Evolutionary conservation across 495 filamentous ascomycete genomes (phyloP).

Genomic region (Glarea lozoyensis): DNA sequence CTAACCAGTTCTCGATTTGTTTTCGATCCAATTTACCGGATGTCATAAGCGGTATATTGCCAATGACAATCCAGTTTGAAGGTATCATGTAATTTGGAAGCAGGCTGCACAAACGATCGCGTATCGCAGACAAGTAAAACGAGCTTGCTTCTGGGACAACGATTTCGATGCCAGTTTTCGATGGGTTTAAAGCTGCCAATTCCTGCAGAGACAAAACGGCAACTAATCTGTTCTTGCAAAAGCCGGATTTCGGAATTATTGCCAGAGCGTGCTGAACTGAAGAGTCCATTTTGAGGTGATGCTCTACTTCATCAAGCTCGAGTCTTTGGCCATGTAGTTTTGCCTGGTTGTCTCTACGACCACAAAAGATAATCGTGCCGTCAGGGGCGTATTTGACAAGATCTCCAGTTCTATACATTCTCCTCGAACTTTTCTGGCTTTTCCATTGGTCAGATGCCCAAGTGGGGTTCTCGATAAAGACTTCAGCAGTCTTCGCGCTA

Average conservation of each 20-base stretch:
- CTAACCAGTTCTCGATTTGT: neutral
- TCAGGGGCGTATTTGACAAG: slow-evolving; percentile 4
- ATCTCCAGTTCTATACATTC: slow-evolving; percentile 47
- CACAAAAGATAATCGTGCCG: slow-evolving; percentile 25
- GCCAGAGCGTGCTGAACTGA: slow-evolving; percentile 4
- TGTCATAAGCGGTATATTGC: slow-evolving; percentile 3
- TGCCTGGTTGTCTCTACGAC: slow-evolving; percentile 22
- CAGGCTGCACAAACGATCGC: neutral
- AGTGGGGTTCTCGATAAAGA: slow-evolving; percentile 22
- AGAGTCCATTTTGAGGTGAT: neutral
- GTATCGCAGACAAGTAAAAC: neutral
- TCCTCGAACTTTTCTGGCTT: slow-evolving; percentile 31
- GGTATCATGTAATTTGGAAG: slow-evolving; percentile 24
- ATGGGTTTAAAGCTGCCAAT: neutral
- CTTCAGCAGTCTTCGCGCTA: slow-evolving; percentile 2
- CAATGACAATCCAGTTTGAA: slow-evolving; percentile 5
- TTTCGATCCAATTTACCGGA: slow-evolving; percentile 8
- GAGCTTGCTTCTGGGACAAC: neutral
- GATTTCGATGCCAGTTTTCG: neutral
- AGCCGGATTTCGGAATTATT: neutral
- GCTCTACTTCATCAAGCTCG: slow-evolving; percentile 23
- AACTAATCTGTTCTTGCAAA: neutral
- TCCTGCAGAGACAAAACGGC: slow-evolving; percentile 1
- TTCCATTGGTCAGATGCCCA: slow-evolving; percentile 5
- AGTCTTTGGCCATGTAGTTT: slow-evolving; percentile 23